Evolutionary conservation across 306 rosid species (phyloP).

Genomic region (Mucuna pruriens): DNA sequence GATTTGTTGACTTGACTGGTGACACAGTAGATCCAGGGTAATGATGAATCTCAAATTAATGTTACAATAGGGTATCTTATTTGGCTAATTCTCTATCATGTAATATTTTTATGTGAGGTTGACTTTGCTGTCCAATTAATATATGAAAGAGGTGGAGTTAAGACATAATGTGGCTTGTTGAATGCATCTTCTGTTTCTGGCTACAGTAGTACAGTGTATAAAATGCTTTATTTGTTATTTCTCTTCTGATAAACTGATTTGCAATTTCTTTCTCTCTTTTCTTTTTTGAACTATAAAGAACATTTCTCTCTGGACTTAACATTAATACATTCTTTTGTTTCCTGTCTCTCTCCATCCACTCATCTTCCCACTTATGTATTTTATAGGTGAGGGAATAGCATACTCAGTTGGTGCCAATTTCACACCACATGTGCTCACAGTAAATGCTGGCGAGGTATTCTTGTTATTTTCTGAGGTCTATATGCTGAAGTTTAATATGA

Average conservation of each 20-base stretch:
- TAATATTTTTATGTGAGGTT: neutral
- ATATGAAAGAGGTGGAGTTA: neutral
- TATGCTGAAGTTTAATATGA: slow-evolving; percentile 2
- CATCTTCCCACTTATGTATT: slow-evolving; percentile 21
- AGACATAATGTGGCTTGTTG: slow-evolving; percentile 1
- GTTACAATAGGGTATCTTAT: neutral
- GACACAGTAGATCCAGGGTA: neutral
- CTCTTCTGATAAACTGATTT: neutral
- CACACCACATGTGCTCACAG: slow-evolving; percentile 88
- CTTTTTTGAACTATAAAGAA: neutral
- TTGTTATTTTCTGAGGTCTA: slow-evolving; percentile 18
- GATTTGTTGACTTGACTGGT: neutral
- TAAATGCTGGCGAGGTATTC: slow-evolving; percentile 94
- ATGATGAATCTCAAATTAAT: slow-evolving; percentile 26
- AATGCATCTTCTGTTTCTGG: slow-evolving; percentile 14
- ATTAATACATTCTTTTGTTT: neutral
- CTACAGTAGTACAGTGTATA: neutral
- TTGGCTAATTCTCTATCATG: neutral
- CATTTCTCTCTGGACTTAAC: neutral
- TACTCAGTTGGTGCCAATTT: slow-evolving; percentile 89
- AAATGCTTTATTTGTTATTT: neutral
- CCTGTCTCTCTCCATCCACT: neutral
- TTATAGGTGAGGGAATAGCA: slow-evolving; percentile 71
- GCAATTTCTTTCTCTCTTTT: neutral
- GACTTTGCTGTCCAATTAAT: slow-evolving; percentile 7